Conservation (phyloP, 805 yeast species). For the Hanseniaspora singularis region DNA sequence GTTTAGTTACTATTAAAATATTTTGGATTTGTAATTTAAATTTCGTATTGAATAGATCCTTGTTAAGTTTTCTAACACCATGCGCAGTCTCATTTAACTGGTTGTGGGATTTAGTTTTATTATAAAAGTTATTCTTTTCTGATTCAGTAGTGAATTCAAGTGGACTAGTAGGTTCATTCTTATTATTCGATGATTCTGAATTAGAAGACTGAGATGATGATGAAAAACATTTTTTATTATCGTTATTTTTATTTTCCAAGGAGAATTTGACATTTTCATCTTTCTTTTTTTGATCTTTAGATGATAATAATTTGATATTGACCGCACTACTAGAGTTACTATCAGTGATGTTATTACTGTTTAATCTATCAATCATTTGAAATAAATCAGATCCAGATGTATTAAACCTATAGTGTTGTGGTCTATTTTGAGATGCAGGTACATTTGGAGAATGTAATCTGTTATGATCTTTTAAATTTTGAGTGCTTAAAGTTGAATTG, state of each 20-base stretch:
- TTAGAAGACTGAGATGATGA: neutral
- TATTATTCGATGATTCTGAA: neutral
- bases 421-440: neutral
- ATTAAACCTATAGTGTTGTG: constrained; percentile 3
- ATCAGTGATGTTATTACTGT: neutral
- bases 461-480: neutral
- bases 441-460: neutral
- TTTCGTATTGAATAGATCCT: constrained; percentile 56
- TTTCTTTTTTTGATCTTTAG: neutral
- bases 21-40: constrained; percentile 58
- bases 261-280: neutral
- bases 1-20: constrained; percentile 78
- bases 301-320: neutral
- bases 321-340: neutral
- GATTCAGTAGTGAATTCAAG: constrained; percentile 17
- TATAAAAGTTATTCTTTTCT: constrained; percentile 33
- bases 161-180: constrained; percentile 5
- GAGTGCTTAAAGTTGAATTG: no score
- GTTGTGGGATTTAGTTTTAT: constrained; percentile 54
- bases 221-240: constrained; percentile 16
- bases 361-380: constrained; percentile 5
- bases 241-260: neutral
- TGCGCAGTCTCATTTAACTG: constrained; percentile 71
- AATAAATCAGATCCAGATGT: constrained; percentile 9
- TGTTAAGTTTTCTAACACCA: constrained; percentile 66